Evolutionary conservation across 768 basidiomycete species (phyloP), one percentile per base, ranked within the genome.

Genomic region (Strobilomyces echinocephalus): DNA sequence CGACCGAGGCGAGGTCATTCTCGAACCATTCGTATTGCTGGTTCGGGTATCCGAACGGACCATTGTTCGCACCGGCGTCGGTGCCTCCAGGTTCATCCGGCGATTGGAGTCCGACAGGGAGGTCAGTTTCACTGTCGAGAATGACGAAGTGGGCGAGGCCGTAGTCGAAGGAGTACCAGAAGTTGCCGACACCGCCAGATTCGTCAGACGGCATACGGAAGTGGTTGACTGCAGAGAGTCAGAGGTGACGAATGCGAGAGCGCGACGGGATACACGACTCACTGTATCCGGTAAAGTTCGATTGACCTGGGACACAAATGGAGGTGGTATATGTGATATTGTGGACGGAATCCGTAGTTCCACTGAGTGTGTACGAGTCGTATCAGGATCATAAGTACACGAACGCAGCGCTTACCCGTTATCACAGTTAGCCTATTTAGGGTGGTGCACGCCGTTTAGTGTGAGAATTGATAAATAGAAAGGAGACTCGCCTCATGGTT

Each of bases 121-220:
- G 44, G 28, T 67, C 66, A 0, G 66, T 67, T 49, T 67, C 67
- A 3, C 43, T 49, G 18, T 69, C 31, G 44, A 69, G 8, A 2
- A 62, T 7, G 54, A 67, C 38, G 21, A 67, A 67, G 45, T 67
- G 66, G 11, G 62, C 67, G 16, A 69, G 62, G 38, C 64, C 64
- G 16, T 69, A 60, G 49, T 67, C 57, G n/a, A 64, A 67, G 15
- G 66, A 67, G 54, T 67, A 69, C 66, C 67, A 69, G 30, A 69
- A 64, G 35, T 67, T 69, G 8, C 66, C 52, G 15, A 62, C 34
- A 5, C 66, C 62, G 11, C 64, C 60, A 8, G 66, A 66, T 36
- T 56, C 64, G 0, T 56, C 55, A 8, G 64, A 62, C 14, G 66
- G 67, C 66, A 69, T 67, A 21, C 46, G 52, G 48, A 60, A 67